These are phyloP conservation scores for Rutstroemia sp. DNA, from an alignment of 2,329 filamentous ascomycete genomes.

Conservation along the genomic window DNA sequence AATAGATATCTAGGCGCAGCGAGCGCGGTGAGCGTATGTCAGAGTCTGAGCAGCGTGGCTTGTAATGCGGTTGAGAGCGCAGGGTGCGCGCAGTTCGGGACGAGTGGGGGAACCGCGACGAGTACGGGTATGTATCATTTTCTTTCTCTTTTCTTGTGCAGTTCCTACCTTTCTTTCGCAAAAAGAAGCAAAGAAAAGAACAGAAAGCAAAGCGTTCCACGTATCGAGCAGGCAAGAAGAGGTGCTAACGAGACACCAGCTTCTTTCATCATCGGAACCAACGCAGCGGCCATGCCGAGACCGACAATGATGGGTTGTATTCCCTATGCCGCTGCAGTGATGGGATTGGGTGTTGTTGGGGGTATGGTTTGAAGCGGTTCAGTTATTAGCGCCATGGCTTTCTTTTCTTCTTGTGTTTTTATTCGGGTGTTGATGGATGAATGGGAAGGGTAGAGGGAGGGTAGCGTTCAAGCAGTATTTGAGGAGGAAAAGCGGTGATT, in stretches of 20 bases:
- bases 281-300: constrained; percentile 1
- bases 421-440: too few relatives aligned
- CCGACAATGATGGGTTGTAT: constrained; percentile 4
- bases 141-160: not conserved
- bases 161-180: not conserved
- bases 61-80: constrained; percentile 33
- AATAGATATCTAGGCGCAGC: constrained; percentile 33
- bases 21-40: constrained; percentile 47
- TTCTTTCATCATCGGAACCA: constrained; percentile 1
- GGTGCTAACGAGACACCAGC: not conserved
- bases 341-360: constrained; percentile 1
- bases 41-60: constrained; percentile 45
- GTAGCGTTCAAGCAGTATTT: too few relatives aligned
- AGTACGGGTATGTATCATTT: constrained; percentile 1
- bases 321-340: constrained; percentile 2
- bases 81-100: constrained; percentile 26
- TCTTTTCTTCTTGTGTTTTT: too few relatives aligned
- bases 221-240: too few relatives aligned
- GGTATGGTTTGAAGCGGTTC: not conserved
- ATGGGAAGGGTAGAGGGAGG: too few relatives aligned
- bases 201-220: too few relatives aligned
- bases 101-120: constrained; percentile 7
- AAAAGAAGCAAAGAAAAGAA: too few relatives aligned
- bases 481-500: too few relatives aligned
- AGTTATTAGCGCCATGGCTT: too few relatives aligned